These are phyloP conservation scores for Tetrahymena elliotti DNA, from an alignment of 73 alveolate species.

Conservation along the genomic window DNA sequence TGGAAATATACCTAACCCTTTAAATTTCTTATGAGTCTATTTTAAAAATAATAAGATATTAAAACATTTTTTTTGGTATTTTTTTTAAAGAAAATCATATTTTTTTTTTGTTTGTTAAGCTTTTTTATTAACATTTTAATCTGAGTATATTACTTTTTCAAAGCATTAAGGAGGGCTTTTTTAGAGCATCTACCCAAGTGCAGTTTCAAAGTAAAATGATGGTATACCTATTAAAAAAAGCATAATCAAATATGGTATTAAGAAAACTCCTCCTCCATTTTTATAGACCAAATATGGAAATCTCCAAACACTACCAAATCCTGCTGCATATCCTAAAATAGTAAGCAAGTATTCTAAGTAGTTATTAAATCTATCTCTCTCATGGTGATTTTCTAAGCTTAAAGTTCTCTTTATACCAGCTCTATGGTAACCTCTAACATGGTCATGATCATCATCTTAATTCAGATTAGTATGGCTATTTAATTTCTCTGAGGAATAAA, in stretches of 20 bases:
- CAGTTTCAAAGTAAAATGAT: slow-evolving; percentile 41
- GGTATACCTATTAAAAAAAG: slow-evolving; percentile 45
- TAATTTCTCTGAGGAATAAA: not conserved
- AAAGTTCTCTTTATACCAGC: not conserved
- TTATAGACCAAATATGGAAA: slow-evolving; percentile 53
- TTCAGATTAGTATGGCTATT: not conserved
- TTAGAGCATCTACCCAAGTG: slow-evolving; percentile 41
- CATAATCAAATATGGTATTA: slow-evolving; percentile 44
- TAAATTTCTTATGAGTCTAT: not conserved
- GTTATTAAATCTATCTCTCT: slow-evolving; percentile 19
- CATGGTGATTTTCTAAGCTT: slow-evolving; percentile 5
- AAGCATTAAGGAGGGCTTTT: slow-evolving; percentile 21
- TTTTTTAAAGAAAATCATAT: not conserved
- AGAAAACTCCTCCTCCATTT: slow-evolving; percentile 54
- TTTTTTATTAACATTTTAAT: slow-evolving; percentile 4
- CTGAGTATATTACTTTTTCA: slow-evolving; percentile 27
- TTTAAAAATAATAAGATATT: not conserved
- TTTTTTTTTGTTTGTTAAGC: not conserved
- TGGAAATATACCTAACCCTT: not conserved
- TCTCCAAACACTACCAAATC: slow-evolving; percentile 65
- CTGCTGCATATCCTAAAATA: slow-evolving; percentile 55
- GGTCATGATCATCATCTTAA: not conserved
- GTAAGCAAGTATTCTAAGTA: slow-evolving; percentile 26
- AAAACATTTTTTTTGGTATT: not conserved
- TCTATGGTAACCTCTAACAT: not conserved